Evolutionary conservation across 2,329 filamentous ascomycete genomes (phyloP).

Genomic region (Paramyrothecium roridum): DNA sequence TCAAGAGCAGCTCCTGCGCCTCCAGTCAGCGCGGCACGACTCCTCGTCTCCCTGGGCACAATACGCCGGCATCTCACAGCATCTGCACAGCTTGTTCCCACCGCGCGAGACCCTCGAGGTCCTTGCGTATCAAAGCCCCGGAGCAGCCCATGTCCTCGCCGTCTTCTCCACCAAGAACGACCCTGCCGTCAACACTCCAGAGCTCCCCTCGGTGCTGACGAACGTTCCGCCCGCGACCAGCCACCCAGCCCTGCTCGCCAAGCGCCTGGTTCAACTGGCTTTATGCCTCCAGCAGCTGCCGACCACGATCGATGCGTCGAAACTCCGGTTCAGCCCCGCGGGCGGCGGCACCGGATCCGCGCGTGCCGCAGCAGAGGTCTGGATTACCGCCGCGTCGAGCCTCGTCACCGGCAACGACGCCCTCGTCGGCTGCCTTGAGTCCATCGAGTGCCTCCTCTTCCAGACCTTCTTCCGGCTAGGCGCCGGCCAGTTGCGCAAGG

Average conservation of each 20-base stretch:
- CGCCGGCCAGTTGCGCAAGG: constrained; percentile 49
- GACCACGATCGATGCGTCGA: constrained; percentile 21
- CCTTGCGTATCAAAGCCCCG: constrained; percentile 17
- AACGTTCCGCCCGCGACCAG: constrained; percentile 32
- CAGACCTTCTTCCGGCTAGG: constrained; percentile 48
- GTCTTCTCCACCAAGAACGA: constrained; percentile 21
- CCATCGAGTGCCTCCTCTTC: constrained; percentile 48
- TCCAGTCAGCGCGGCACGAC: neutral
- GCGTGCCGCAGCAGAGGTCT: constrained; percentile 18
- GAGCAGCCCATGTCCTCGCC: constrained; percentile 20
- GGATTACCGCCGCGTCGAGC: constrained; percentile 26
- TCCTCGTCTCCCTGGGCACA: constrained; percentile 5
- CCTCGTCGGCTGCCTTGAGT: constrained; percentile 47
- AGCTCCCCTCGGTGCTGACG: constrained; percentile 18
- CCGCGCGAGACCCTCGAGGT: constrained; percentile 14
- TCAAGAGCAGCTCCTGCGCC: too few species aligned
- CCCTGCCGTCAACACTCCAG: constrained; percentile 28
- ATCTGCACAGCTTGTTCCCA: constrained; percentile 17
- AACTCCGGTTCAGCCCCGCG: constrained; percentile 16
- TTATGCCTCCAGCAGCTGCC: constrained; percentile 44
- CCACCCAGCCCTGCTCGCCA: constrained; percentile 47
- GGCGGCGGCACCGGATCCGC: constrained; percentile 6
- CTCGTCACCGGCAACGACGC: constrained; percentile 49
- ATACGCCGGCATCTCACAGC: constrained; percentile 9
- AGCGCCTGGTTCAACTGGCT: constrained; percentile 41